Conservation (phyloP, 1,284 basidiomycete species). For the Bjerkandera adusta region DNA sequence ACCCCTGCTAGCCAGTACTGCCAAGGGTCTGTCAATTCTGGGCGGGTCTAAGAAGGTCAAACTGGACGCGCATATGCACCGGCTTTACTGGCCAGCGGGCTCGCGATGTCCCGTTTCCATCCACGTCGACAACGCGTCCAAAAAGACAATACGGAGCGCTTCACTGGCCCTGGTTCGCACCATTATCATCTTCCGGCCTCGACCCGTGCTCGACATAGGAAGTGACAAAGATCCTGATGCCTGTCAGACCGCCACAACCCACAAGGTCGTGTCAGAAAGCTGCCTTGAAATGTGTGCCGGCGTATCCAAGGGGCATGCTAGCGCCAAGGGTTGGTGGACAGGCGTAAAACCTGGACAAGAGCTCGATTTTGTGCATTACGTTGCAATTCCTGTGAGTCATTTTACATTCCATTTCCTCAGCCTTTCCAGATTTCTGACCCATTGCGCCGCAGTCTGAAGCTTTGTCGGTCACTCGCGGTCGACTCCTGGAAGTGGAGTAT, state of each 20-base stretch:
- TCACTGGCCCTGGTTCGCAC: conserved; percentile 72
- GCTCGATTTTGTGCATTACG: conserved; percentile 58
- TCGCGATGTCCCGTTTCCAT: conserved; percentile 79
- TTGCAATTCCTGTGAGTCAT: conserved; percentile 65
- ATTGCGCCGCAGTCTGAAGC: conserved; percentile 57
- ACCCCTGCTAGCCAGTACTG: conserved; percentile 60
- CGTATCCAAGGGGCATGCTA: conserved; percentile 66
- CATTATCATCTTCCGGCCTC: conserved; percentile 66
- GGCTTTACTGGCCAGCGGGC: conserved; percentile 84
- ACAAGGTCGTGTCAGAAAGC: conserved; percentile 66
- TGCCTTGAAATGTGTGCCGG: conserved; percentile 66
- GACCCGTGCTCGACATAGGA: conserved; percentile 41
- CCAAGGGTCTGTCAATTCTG: conserved; percentile 62
- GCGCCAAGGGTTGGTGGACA: conserved; percentile 86
- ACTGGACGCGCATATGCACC: conserved; percentile 72
- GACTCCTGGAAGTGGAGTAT: conserved; percentile 82
- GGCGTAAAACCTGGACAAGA: conserved; percentile 69
- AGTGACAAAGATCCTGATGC: conserved; percentile 45
- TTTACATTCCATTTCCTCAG: conserved; percentile 10
- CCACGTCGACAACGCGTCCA: conserved; percentile 71
- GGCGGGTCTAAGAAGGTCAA: conserved; percentile 59
- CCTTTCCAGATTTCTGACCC: conserved; percentile 5
- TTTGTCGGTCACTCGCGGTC: conserved; percentile 71
- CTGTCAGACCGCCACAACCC: conserved; percentile 58
- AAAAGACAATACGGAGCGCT: conserved; percentile 70